Evolutionary conservation across 768 basidiomycete species (phyloP), one percentile per base, ranked within the genome.

Genomic region (Pholiota microspora): DNA sequence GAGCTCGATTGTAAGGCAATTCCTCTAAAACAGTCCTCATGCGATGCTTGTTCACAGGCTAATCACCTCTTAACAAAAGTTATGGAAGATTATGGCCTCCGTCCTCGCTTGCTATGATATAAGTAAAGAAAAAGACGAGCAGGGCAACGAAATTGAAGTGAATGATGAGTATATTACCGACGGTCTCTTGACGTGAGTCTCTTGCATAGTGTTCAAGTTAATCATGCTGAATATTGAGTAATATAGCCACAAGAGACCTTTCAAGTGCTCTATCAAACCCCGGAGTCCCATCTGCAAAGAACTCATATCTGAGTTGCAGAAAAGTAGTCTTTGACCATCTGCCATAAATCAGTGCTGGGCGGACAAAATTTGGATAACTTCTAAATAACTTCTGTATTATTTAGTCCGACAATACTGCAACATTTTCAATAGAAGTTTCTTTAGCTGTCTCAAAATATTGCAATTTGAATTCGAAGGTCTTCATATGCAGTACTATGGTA

Each of bases 1-100:
- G 32, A 55, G 58, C 47, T 61, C 56, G 16, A 23, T 59, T 31
- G 15, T 38, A 29, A 49, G 52, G 45, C 27, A 40, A 8, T 18
- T 32, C 18, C 12, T 54, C 16, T 1, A 15, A n/a, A n/a, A n/a
- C n/a, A n/a, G n/a, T n/a, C n/a, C n/a, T n/a, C n/a, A n/a, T n/a
- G n/a, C n/a, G n/a, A n/a, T n/a, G n/a, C n/a, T n/a, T n/a, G n/a
- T n/a, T n/a, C n/a, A n/a, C n/a, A n/a, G n/a, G n/a, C n/a, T n/a
- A n/a, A n/a, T n/a, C n/a, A n/a, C n/a, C n/a, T n/a, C 29, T 31
- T 6, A 31, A 31, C 6, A 31, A 31, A 31, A 53, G 52, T 7
- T 46, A 13, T 53, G 52, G 52, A 18, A 23, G 12, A 53, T 38
- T 15, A 45, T 53, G 45, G 44, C 23, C 13, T 53, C 44, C 10